Evolutionary conservation across 257 asterid genomes (phyloP).

Genomic region (Anisodus acutangulus): DNA sequence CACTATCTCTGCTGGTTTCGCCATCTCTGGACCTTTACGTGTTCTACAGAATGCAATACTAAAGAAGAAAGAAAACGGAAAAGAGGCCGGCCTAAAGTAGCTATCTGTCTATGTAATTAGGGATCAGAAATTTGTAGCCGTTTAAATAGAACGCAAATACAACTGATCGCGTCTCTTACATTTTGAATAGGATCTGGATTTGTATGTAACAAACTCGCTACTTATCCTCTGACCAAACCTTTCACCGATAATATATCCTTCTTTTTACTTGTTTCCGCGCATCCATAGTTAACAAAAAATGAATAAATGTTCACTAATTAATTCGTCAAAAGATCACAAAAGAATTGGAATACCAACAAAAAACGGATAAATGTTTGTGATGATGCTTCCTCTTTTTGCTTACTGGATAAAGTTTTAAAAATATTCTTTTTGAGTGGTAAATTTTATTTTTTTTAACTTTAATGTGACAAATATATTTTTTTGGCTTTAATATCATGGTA

Average conservation of each 20-base stretch:
- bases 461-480: too few species aligned
- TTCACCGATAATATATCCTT: not conserved
- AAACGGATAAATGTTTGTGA: too few species aligned
- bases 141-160: not conserved
- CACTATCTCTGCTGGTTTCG: conserved; percentile 33
- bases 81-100: not conserved
- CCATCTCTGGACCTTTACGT: conserved; percentile 7
- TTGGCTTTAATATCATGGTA: too few species aligned
- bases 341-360: not conserved
- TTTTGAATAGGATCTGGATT: conserved; percentile 19
- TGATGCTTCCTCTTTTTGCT: too few species aligned
- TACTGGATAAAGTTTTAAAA: too few species aligned
- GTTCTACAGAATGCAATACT: not conserved
- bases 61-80: not conserved
- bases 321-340: not conserved
- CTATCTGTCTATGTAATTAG: not conserved
- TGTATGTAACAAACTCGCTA: not conserved
- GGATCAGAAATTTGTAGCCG: not conserved
- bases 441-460: too few species aligned
- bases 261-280: not conserved
- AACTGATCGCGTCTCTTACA: not conserved
- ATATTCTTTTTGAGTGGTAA: too few species aligned
- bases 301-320: not conserved
- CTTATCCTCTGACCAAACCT: not conserved
- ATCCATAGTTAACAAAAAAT: not conserved